Conservation (phyloP, 202 grass and related monocot genomes). For the Elaeis oleifera region DNA sequence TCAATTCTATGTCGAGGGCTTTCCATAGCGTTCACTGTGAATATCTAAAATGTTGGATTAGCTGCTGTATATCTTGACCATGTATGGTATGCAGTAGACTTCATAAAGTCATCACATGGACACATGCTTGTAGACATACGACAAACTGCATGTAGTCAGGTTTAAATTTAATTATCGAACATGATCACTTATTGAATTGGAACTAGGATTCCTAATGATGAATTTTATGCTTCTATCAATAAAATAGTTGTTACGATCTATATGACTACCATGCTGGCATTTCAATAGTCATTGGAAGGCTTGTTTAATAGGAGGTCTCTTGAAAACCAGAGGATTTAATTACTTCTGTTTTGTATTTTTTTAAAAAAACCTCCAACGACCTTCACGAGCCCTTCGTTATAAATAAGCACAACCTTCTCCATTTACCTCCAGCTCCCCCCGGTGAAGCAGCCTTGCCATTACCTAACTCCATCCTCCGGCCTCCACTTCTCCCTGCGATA, state of each 20-base stretch:
- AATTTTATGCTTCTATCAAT: conserved; percentile 49
- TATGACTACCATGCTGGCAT: conserved; percentile 9
- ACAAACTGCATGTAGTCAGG: conserved; percentile 17
- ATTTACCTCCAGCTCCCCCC: background rate
- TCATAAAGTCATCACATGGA: conserved; percentile 30
- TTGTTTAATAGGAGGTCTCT: background rate
- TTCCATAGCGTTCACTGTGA: no score
- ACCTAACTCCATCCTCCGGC: background rate
- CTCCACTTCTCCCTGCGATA: no score
- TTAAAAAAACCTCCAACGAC: background rate
- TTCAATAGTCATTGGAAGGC: conserved; percentile 21
- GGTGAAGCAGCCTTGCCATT: background rate
- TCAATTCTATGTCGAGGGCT: conserved; percentile 21
- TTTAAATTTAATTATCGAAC: conserved; percentile 37
- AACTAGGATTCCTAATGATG: conserved; percentile 54
- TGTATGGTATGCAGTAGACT: no score
- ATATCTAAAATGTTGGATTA: no score
- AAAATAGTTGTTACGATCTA: conserved; percentile 17
- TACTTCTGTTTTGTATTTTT: conserved; percentile 8
- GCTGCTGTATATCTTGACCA: no score
- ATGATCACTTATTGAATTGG: conserved; percentile 34
- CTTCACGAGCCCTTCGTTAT: background rate
- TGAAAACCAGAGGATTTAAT: background rate
- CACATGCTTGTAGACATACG: conserved; percentile 21
- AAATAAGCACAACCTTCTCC: conserved; percentile 4